phyloP scores from a whole-genome alignment of 495 filamentous ascomycete genomes.

The Daldinia concentrica region DNA sequence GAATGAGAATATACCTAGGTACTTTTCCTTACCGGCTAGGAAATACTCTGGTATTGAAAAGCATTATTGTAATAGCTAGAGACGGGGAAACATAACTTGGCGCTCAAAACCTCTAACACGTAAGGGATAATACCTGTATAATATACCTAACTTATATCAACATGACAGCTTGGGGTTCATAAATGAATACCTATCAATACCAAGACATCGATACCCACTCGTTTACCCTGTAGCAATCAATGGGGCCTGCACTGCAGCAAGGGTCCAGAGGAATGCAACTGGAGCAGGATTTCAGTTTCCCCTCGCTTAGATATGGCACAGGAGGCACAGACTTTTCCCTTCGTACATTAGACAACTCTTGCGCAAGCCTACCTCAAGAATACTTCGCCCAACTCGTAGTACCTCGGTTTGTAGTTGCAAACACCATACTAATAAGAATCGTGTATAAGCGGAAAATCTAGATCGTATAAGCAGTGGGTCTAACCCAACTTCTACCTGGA shows the following conservation, averaged over 20 bases:
- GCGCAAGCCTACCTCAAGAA: neutral
- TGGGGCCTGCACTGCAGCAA: neutral
- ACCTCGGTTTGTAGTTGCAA: neutral
- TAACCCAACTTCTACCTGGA: neutral
- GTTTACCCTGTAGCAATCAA: slow-evolving; percentile 1
- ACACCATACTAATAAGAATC: neutral
- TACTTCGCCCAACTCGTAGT: neutral
- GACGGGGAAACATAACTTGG: no score
- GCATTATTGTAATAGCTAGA: no score
- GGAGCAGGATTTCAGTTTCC: neutral
- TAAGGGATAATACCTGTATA: no score
- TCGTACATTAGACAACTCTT: neutral
- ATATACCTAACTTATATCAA: no score
- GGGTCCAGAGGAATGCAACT: neutral
- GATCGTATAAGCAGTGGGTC: neutral
- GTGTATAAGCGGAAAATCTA: neutral
- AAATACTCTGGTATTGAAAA: no score
- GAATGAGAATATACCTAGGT: no score
- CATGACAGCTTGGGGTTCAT: no score
- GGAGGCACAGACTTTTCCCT: neutral
- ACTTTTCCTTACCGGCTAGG: no score
- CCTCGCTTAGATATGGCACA: neutral
- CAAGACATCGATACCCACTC: neutral
- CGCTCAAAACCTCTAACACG: no score
- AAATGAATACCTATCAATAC: neutral